These are phyloP conservation scores for Globisporangium sylvaticum DNA, from an alignment of 352 stramenopile species.

Conservation along the genomic window DNA sequence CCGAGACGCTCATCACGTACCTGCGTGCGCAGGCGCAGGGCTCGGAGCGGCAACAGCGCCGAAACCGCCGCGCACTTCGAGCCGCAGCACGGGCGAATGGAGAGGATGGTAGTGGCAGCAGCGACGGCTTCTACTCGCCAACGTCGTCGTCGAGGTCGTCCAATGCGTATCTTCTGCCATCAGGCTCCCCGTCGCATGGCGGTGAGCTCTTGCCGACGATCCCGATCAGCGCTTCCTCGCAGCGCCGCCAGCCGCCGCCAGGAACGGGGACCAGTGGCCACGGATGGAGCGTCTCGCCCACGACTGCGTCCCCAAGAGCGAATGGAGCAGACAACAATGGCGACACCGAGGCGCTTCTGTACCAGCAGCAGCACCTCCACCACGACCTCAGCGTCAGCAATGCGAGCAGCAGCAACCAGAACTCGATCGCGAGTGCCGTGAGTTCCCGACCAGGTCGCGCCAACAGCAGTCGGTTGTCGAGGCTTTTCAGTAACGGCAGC, in stretches of 20 bases:
- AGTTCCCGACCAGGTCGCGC: neutral
- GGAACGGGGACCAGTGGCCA: slow-evolving; percentile 20
- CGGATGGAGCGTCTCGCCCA: slow-evolving; percentile 32
- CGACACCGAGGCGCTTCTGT: slow-evolving; percentile 12
- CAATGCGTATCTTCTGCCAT: neutral
- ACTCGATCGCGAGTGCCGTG: neutral
- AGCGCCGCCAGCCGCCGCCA: slow-evolving; percentile 2
- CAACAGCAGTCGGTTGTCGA: slow-evolving; percentile 14
- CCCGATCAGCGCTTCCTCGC: slow-evolving; percentile 1
- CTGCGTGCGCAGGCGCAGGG: slow-evolving; percentile 27
- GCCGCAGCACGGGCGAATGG: slow-evolving; percentile 4
- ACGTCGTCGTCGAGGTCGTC: slow-evolving; percentile 14
- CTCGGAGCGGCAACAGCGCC: slow-evolving; percentile 21
- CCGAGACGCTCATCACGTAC: slow-evolving; percentile 49
- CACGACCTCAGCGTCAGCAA: slow-evolving; percentile 15
- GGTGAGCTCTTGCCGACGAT: slow-evolving; percentile 10
- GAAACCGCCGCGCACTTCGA: neutral
- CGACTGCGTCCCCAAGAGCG: slow-evolving; percentile 12
- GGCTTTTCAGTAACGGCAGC: slow-evolving; percentile 22
- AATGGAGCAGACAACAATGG: neutral
- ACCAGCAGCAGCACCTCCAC: slow-evolving; percentile 27
- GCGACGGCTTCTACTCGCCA: slow-evolving; percentile 16
- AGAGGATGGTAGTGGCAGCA: slow-evolving; percentile 16
- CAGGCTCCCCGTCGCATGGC: neutral
- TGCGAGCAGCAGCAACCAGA: slow-evolving; percentile 19